Percentiles rank a stretch among this genome's conserved stretches.
These are phyloP conservation scores for Primulina tabacum DNA, from an alignment of 257 asterid species.

Conservation along the genomic window DNA sequence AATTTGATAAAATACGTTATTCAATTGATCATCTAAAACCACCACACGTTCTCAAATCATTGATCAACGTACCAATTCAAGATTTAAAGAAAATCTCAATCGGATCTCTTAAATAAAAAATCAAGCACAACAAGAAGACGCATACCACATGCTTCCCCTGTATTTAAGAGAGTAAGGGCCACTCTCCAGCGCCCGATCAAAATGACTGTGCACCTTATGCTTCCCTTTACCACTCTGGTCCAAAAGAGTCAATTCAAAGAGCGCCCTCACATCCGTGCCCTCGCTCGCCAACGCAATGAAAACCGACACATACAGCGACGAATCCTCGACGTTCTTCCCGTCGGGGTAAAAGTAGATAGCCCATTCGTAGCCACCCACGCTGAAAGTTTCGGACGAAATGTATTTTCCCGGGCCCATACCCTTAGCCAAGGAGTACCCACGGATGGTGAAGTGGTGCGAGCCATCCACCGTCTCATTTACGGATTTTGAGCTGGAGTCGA, in stretches of 20 bases:
- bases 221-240: conserved; percentile 90
- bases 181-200: conserved; percentile 82
- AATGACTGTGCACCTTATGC: conserved; percentile 87
- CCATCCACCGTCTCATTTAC: conserved; percentile 84
- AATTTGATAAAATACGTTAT: neutral
- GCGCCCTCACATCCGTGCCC: conserved; percentile 82
- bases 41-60: neutral
- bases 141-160: conserved; percentile 94
- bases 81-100: neutral
- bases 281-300: conserved; percentile 84
- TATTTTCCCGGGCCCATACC: conserved; percentile 84
- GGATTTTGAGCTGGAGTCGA: conserved; percentile 61
- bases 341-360: conserved; percentile 86
- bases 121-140: conserved; percentile 11
- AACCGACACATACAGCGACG: conserved; percentile 65
- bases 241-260: conserved; percentile 72
- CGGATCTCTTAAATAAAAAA: neutral
- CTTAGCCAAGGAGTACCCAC: conserved; percentile 83
- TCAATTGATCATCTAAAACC: neutral
- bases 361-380: conserved; percentile 82
- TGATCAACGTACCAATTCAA: neutral
- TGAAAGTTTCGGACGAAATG: conserved; percentile 68
- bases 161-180: conserved; percentile 84
- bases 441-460: conserved; percentile 73
- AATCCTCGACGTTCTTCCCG: conserved; percentile 77